These are phyloP conservation scores for Fomitiporia mediterranea DNA, from an alignment of 1,284 basidiomycete genomes.

Conservation along the genomic window DNA sequence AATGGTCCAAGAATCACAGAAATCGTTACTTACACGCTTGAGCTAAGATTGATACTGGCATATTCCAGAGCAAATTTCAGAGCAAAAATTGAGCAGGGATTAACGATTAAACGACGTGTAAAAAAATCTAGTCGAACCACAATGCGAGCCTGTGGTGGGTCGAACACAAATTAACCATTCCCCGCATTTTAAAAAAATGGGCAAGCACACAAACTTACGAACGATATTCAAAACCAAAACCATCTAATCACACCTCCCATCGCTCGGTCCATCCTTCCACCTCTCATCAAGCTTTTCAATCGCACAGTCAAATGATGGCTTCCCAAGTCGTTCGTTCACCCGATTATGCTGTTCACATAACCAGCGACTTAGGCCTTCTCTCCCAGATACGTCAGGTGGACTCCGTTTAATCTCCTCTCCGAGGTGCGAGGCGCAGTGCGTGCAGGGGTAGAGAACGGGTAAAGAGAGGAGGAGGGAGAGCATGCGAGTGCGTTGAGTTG, in stretches of 20 bases:
- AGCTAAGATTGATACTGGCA: too few species aligned
- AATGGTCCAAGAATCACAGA: too few species aligned
- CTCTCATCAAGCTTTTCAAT: conserved; percentile 65
- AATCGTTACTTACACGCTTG: too few species aligned
- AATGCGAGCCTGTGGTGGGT: too few species aligned
- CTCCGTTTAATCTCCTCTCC: conserved; percentile 57
- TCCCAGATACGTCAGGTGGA: conserved; percentile 72
- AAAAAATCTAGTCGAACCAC: too few species aligned
- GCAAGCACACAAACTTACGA: too few species aligned
- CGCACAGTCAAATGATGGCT: conserved; percentile 76
- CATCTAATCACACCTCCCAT: conserved; percentile 79
- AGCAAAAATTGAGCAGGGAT: too few species aligned
- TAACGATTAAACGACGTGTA: too few species aligned
- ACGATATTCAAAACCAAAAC: too few species aligned
- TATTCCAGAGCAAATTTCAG: too few species aligned
- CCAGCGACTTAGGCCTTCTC: conserved; percentile 73
- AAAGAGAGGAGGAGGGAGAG: conserved; percentile 70
- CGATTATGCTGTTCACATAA: conserved; percentile 89
- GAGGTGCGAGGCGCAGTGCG: conserved; percentile 79
- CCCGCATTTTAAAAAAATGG: too few species aligned
- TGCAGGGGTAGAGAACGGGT: conserved; percentile 83
- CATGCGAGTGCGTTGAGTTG: conserved; percentile 76
- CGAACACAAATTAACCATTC: too few species aligned
- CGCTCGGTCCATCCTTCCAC: conserved; percentile 87
- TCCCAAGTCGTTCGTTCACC: conserved; percentile 84